A percentile compares a stretch with the other conserved stretches of the same genome.
phyloP scores from a whole-genome alignment of 1,284 basidiomycete species.

The Sporisorium graminicola region DNA sequence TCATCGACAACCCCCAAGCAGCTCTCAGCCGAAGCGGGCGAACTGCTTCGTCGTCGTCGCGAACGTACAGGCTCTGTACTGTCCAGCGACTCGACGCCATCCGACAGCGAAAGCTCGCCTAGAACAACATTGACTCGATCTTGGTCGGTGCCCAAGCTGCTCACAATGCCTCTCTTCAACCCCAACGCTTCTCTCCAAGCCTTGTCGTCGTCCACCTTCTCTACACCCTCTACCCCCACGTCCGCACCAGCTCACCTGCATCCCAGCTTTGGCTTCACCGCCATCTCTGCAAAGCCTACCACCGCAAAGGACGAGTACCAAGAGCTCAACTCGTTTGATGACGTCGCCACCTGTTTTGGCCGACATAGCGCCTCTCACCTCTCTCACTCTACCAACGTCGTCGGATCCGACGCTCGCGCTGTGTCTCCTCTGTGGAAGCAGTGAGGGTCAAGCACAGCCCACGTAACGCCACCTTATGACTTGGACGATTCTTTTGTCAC shows the following conservation, averaged over 20 bases:
- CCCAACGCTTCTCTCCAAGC: slow-evolving; percentile 31
- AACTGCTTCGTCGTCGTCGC: slow-evolving; percentile 39
- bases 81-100: slow-evolving; percentile 9
- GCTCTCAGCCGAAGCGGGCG: slow-evolving; percentile 33
- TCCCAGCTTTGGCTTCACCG: slow-evolving; percentile 32
- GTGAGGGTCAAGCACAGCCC: not conserved
- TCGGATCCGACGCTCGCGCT: slow-evolving; percentile 6
- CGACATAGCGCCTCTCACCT: slow-evolving; percentile 13
- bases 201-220: slow-evolving; percentile 26
- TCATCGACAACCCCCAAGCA: slow-evolving; percentile 39
- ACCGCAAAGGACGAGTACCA: slow-evolving; percentile 5
- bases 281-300: not conserved
- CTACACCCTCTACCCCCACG: slow-evolving; percentile 26
- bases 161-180: slow-evolving; percentile 37
- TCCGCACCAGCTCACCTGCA: slow-evolving; percentile 18
- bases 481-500: not conserved
- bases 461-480: slow-evolving; percentile 3
- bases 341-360: slow-evolving; percentile 21
- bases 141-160: slow-evolving; percentile 43
- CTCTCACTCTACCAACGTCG: slow-evolving; percentile 4
- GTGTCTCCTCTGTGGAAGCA: slow-evolving; percentile 44
- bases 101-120: not conserved
- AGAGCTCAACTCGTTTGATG: slow-evolving; percentile 29
- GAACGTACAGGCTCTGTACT: slow-evolving; percentile 22
- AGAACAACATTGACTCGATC: slow-evolving; percentile 24